Evolutionary conservation across 140 eudicot genomes (phyloP), one percentile per base, ranked within the genome.

Genomic region (Stevia rebaudiana): DNA sequence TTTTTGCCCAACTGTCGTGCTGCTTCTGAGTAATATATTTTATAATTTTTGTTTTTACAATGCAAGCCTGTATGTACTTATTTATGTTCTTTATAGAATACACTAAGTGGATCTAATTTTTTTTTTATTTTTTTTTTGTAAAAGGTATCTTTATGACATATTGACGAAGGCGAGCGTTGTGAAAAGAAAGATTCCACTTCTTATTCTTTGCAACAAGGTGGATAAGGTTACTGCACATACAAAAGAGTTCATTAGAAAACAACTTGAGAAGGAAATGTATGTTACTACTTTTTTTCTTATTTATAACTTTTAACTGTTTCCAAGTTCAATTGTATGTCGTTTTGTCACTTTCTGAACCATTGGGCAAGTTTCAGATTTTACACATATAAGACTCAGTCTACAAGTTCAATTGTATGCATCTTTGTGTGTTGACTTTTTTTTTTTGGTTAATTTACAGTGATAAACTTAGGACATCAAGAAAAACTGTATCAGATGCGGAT

Each of bases 151-250:
- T 5, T 91, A 87, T 75, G 96, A 91, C 74, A 84, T 91, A 56
- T 62, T 87, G 79, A 91, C 98, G 15, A 91, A 85, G 73, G 89
- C 95, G n/a, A 82, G 85, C 48, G 89, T 85, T 53, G 90, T 91
- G 41, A 84, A 83, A 87, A 79, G 63, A 76, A 83, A 87, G 46
- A 81, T 85, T 41, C 98, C 98, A 43, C 70, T 91, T 40, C 87
- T 91, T 35, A 78, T 91, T 33, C 83, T 87, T 53, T 91, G 98
- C 85, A 87, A 84, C 80, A 91, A 91, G 80, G 90, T 89, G 63
- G 98, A 91, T 66, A 87, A 87, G 70, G 89, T 84, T 39, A 84
- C 95, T 3, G 98, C 98, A 53, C 98, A 91, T 75, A 82, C 96
- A 22, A 82, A 82, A 82, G 98, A 91, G 31, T 91, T 91, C 68